phyloP scores from a whole-genome alignment of 441 rosid species.

The Hura crepitans region DNA sequence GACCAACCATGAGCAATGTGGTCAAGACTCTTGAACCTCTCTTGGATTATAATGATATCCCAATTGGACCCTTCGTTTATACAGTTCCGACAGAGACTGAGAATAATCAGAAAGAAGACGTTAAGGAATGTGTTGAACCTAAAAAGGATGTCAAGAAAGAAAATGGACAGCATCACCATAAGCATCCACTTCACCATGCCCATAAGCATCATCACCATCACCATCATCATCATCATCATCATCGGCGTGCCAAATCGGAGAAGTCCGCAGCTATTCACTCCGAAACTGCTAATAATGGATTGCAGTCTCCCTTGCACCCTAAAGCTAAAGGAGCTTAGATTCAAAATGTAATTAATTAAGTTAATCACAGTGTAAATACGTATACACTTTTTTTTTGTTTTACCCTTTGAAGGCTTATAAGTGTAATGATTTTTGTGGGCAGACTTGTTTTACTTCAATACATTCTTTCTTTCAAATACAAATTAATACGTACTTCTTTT shows the following conservation, averaged over 20 bases:
- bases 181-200: constrained; percentile 30
- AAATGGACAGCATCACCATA: constrained; percentile 31
- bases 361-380: not conserved
- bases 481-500: not conserved
- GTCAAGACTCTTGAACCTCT: constrained; percentile 56
- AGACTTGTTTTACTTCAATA: constrained; percentile 5
- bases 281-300: constrained; percentile 32
- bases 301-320: constrained; percentile 45
- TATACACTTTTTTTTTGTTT: constrained; percentile 2
- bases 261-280: constrained; percentile 31
- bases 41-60: constrained; percentile 46
- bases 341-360: constrained; percentile 9
- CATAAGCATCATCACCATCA: constrained; percentile 24
- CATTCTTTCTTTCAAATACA: constrained; percentile 4
- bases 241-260: constrained; percentile 27
- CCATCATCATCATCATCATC: constrained; percentile 28
- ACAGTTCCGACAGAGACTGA: constrained; percentile 37
- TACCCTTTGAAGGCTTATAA: not conserved
- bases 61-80: constrained; percentile 43
- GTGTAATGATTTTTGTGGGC: not conserved
- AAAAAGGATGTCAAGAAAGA: constrained; percentile 36
- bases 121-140: constrained; percentile 27
- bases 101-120: constrained; percentile 18
- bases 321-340: constrained; percentile 31
- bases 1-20: constrained; percentile 64